A percentile compares a stretch with the other conserved stretches of the same genome.
phyloP scores from a whole-genome alignment of 1,284 basidiomycete species.

The Heterobasidion irregulare region DNA sequence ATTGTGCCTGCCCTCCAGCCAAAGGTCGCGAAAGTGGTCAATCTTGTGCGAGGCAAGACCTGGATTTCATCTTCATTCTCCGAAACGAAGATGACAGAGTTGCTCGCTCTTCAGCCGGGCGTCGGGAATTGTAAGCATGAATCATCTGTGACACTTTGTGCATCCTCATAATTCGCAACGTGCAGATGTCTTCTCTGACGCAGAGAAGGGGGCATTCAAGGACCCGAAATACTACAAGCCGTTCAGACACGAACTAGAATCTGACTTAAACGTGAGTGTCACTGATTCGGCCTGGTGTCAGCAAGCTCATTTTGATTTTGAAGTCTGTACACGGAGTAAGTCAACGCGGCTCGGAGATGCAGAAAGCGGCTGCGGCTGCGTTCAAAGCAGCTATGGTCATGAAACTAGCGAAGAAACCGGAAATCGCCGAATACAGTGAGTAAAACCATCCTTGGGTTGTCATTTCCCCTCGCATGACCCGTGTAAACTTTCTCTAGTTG shows the following conservation, averaged over 20 bases:
- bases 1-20: conserved; percentile 52
- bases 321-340: conserved; percentile 40
- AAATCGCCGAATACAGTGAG: conserved; percentile 49
- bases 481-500: background rate
- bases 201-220: conserved; percentile 41
- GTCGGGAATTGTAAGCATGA: conserved; percentile 31
- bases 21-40: conserved; percentile 38
- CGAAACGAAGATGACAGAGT: conserved; percentile 26
- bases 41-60: conserved; percentile 54
- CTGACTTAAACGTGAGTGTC: conserved; percentile 39
- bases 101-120: conserved; percentile 27
- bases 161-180: too few relatives aligned
- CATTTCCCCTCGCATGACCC: too few relatives aligned
- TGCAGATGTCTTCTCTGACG: conserved; percentile 40
- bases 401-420: conserved; percentile 46
- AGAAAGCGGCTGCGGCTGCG: conserved; percentile 27
- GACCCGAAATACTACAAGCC: conserved; percentile 40
- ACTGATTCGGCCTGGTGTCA: background rate
- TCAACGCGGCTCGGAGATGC: conserved; percentile 32
- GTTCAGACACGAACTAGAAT: conserved; percentile 43
- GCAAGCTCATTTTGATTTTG: background rate
- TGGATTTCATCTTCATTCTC: conserved; percentile 50
- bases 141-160: too few relatives aligned
- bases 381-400: conserved; percentile 42
- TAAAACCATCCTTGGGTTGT: too few relatives aligned